Base-by-base conservation (phyloP, 345 rosid species). In the Dimocarpus longan region DNA sequence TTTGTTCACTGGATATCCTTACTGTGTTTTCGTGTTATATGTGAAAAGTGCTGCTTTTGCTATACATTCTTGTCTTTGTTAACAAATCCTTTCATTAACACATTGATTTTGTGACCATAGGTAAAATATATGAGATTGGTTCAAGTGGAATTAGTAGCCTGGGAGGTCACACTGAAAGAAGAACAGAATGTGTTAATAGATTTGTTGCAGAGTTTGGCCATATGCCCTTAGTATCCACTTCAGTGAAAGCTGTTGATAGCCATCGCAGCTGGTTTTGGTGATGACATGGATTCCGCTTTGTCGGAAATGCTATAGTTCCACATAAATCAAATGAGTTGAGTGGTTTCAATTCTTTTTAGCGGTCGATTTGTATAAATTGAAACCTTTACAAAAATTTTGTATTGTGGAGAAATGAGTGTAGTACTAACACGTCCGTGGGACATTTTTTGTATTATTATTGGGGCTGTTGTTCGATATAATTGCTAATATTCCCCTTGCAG, bases 141-240 rank as follows among this genome's bases (percentile, higher is more conserved):
- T 94, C 98, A 32, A 92, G 95, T 10, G 97, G 99, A 74, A 96
- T 96, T 75, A 96, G 99, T 86, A 91, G 92, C 85, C 46, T 94
- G 90, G 98, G 98, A 83, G 97, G 95, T 73, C 99, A 96, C 76
- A 86, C 57, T 32, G 97, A 94, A 73, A 94, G 70, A 86, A 90
- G 99, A 86, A 86, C 90, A 0, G 77, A 67, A 32, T 94, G 99
- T 69, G 84, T 96, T 63, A 94, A 96, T 79, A 87, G 91, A 82
- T 94, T 94, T 62, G 97, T 87, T 6, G 80, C 88, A 3, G 98
- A 91, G 81, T 96, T 77, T 32, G 97, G 97, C 68, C 82, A 82
- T 80, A 96, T 96, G 99, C 98, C 99, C 2, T 83, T 96, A 59
- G 86, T 92, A 24, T 78, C 90, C 5, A 81, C 98, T 75, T 86